Evolutionary conservation across 208 protist species (phyloP).

Genomic region (Crithidia bombi): DNA sequence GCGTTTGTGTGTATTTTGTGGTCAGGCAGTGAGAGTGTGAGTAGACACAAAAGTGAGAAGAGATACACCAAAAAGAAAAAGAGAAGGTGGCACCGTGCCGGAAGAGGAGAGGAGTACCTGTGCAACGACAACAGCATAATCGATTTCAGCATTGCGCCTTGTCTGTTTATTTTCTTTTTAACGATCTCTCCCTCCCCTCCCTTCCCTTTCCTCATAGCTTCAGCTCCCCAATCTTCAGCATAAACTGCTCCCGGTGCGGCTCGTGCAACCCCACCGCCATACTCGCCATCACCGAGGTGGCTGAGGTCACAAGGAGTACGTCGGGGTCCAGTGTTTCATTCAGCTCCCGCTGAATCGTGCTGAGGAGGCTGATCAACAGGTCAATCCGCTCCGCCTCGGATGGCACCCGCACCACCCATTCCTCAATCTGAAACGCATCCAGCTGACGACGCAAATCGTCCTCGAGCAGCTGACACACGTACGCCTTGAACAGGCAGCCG

Average conservation of each 20-base stretch:
- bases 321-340: conserved; percentile 71
- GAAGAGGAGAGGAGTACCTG: not conserved
- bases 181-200: not conserved
- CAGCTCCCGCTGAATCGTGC: conserved; percentile 63
- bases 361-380: conserved; percentile 73
- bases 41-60: conserved; percentile 18
- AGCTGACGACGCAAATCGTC: conserved; percentile 54
- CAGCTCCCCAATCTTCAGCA: conserved; percentile 73
- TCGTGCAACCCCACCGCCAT: conserved; percentile 67
- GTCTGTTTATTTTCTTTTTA: not conserved
- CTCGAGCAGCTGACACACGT: conserved; percentile 62
- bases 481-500: conserved; percentile 70
- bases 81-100: not conserved
- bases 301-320: conserved; percentile 70
- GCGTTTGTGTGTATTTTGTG: not conserved
- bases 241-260: conserved; percentile 72
- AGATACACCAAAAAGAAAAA: not conserved
- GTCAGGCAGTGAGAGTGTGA: not conserved
- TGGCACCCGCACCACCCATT: conserved; percentile 53
- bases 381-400: conserved; percentile 70
- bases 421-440: conserved; percentile 57
- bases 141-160: not conserved
- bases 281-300: conserved; percentile 68
- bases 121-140: not conserved
- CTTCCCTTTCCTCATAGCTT: conserved; percentile 41